These are phyloP conservation scores for Cercospora sojina DNA, from an alignment of 2,329 filamentous ascomycete species.

Conservation along the genomic window DNA sequence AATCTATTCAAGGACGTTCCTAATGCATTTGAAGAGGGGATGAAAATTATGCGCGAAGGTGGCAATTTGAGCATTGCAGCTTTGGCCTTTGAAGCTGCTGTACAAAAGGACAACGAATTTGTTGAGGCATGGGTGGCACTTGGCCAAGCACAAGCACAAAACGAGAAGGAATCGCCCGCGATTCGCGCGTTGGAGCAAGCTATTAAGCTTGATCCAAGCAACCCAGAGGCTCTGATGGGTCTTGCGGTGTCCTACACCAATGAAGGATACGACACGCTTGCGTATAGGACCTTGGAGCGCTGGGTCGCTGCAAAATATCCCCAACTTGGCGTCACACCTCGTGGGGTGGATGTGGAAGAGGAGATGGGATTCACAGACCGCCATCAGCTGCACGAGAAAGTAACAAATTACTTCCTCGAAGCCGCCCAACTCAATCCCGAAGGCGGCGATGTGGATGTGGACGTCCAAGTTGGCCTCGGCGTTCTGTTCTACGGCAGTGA, in stretches of 20 bases:
- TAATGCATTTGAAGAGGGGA: slow-evolving; percentile 89
- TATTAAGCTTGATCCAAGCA: slow-evolving; percentile 80
- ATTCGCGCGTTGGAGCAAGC: slow-evolving; percentile 92
- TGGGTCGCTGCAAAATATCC: slow-evolving; percentile 98
- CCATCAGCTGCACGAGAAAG: slow-evolving; percentile 81
- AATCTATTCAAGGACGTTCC: slow-evolving; percentile 80
- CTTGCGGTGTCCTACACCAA: slow-evolving; percentile 97
- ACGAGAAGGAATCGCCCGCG: slow-evolving; percentile 95
- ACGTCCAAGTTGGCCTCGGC: slow-evolving; percentile 94
- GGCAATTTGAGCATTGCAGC: slow-evolving; percentile 93
- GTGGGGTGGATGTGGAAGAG: slow-evolving; percentile 58
- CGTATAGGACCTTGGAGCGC: slow-evolving; percentile 91
- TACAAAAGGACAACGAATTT: slow-evolving; percentile 83
- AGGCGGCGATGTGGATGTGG: slow-evolving; percentile 94
- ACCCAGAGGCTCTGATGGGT: slow-evolving; percentile 88
- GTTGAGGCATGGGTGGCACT: slow-evolving; percentile 92
- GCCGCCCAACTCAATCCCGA: slow-evolving; percentile 89
- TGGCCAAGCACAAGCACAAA: slow-evolving; percentile 90
- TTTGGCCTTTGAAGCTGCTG: slow-evolving; percentile 91
- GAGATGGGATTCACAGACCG: slow-evolving; percentile 95
- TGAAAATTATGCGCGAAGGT: slow-evolving; percentile 88
- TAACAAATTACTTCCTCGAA: slow-evolving; percentile 86
- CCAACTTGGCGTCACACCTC: slow-evolving; percentile 69
- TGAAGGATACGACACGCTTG: slow-evolving; percentile 95
- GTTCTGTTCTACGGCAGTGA: slow-evolving; percentile 97